These are phyloP conservation scores for Candida anglica DNA, from an alignment of 805 yeast genomes.

Conservation along the genomic window DNA sequence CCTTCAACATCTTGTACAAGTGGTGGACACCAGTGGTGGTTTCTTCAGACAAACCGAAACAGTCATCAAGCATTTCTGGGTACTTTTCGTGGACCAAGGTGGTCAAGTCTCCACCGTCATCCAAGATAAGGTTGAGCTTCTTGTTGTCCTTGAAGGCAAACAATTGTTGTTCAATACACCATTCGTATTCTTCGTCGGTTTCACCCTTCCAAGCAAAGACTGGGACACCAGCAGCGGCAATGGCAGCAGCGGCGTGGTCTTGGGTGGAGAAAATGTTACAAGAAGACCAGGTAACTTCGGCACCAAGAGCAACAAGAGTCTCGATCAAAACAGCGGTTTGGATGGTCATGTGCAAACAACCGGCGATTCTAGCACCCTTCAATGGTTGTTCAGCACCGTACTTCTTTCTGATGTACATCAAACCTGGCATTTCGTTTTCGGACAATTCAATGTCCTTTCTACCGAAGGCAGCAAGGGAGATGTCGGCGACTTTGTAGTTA, in stretches of 20 bases:
- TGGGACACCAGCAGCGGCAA: constrained; percentile 98
- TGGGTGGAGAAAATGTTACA: constrained; percentile 99
- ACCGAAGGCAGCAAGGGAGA: constrained; percentile 98
- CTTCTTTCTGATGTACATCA: constrained; percentile 92
- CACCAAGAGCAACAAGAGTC: constrained; percentile 95
- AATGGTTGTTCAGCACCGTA: constrained; percentile 92
- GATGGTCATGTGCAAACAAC: constrained; percentile 99
- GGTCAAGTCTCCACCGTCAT: constrained; percentile 99
- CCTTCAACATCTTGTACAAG: constrained; percentile 92
- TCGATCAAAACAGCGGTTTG: constrained; percentile 99
- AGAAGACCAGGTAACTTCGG: constrained; percentile 99
- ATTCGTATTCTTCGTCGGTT: constrained; percentile 98
- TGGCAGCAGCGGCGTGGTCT: constrained; percentile 99
- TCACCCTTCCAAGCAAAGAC: constrained; percentile 99
- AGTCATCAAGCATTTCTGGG: constrained; percentile 94
- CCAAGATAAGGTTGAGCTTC: constrained; percentile 94
- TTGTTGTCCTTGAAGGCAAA: constrained; percentile 94
- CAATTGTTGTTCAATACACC: constrained; percentile 99
- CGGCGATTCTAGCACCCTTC: constrained; percentile 98
- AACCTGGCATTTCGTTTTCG: constrained; percentile 99
- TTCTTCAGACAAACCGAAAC: constrained; percentile 97
- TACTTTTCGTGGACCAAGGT: constrained; percentile 93
- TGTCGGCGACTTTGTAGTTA: constrained; percentile 94
- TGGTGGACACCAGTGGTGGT: constrained; percentile 99
- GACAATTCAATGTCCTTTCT: constrained; percentile 98